Conservation (phyloP, 1,139 yeast genomes). For the Yamadazyma pseudoaaseri region DNA sequence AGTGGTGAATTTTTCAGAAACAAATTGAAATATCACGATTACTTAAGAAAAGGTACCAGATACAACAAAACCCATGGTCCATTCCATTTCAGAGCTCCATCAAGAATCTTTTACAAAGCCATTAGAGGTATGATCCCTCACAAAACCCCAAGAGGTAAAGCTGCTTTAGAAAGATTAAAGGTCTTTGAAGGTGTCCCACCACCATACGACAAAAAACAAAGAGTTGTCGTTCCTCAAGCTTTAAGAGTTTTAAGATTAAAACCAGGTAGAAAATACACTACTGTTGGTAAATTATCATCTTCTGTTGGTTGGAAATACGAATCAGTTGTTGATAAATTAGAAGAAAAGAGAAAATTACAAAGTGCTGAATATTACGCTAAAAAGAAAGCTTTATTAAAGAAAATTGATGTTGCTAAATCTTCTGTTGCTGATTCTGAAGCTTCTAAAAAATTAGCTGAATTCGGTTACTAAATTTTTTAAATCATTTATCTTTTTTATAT, state of each 20-base stretch:
- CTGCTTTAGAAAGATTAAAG: conserved; percentile 99
- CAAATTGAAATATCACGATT: conserved; percentile 99
- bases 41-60: conserved; percentile 99
- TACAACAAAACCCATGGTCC: conserved; percentile 99
- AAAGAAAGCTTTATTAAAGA: conserved; percentile 95
- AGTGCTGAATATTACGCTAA: conserved; percentile 98
- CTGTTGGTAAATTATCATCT: conserved; percentile 93
- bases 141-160: conserved; percentile 99
- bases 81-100: conserved; percentile 99
- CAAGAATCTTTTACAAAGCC: conserved; percentile 99
- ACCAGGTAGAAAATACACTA: conserved; percentile 99
- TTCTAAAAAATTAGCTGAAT: conserved; percentile 71
- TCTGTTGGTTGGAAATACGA: conserved; percentile 99
- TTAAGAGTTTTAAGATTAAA: conserved; percentile 98
- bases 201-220: conserved; percentile 99
- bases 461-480: conserved; percentile 61
- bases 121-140: conserved; percentile 99
- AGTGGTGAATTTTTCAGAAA: conserved; percentile 99
- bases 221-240: conserved; percentile 99
- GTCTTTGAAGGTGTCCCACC: conserved; percentile 99
- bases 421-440: conserved; percentile 74
- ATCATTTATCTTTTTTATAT: conserved; percentile 6
- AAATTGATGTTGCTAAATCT: conserved; percentile 82
- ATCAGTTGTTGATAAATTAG: conserved; percentile 94
- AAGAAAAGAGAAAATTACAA: conserved; percentile 99